Conservation (phyloP, 306 rosid species). For the Trifolium pratense region DNA sequence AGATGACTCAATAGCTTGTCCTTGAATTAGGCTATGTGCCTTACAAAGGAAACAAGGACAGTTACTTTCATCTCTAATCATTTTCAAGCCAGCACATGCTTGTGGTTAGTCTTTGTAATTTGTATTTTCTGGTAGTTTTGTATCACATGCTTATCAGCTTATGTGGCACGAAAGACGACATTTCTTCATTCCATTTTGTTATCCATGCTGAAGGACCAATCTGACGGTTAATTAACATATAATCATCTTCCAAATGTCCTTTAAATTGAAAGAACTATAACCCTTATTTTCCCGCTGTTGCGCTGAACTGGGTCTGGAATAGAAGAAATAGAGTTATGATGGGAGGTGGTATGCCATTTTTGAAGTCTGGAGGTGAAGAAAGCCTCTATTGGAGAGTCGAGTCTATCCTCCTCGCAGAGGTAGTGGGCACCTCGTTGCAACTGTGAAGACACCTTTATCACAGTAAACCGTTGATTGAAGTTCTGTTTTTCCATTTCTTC, state of each 20-base stretch:
- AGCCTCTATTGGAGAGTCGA: not conserved
- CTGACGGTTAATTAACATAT: not conserved
- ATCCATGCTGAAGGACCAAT: not conserved
- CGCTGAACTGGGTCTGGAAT: not conserved
- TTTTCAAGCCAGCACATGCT: too few relatives aligned
- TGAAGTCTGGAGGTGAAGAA: not conserved
- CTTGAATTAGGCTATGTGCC: too few relatives aligned
- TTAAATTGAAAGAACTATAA: not conserved
- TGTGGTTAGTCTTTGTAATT: not conserved
- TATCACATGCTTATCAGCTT: too few relatives aligned
- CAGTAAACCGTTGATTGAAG: not conserved
- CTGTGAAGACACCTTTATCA: too few relatives aligned
- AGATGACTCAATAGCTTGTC: too few relatives aligned
- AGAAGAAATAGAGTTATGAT: not conserved
- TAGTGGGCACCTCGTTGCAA: not conserved
- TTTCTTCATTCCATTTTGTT: not conserved
- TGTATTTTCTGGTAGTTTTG: not conserved
- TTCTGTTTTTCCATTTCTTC: not conserved
- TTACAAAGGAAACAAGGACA: too few relatives aligned
- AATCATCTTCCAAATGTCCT: not conserved
- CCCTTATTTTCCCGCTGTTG: not conserved
- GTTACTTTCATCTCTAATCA: too few relatives aligned
- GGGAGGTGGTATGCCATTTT: not conserved
- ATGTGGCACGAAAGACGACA: not conserved
- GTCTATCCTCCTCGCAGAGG: not conserved